These are phyloP conservation scores for Phytopythium montanum DNA, from an alignment of 352 stramenopile genomes.

Conservation along the genomic window DNA sequence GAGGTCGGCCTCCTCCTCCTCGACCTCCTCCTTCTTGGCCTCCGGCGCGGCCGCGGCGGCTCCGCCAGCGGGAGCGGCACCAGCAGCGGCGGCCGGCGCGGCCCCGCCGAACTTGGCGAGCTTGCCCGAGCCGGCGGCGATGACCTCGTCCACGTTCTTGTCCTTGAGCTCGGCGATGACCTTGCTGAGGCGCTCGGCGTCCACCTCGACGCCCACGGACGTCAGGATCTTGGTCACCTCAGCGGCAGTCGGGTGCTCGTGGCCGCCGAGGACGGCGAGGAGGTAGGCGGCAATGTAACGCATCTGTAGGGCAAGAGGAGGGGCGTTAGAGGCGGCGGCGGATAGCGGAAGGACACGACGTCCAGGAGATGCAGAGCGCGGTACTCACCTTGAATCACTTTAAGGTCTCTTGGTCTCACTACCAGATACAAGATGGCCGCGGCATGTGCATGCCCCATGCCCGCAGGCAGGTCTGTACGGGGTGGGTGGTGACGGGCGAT, in stretches of 20 bases:
- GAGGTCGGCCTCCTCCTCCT: slow-evolving; percentile 85
- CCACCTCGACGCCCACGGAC: slow-evolving; percentile 87
- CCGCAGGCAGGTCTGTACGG: too few relatives aligned
- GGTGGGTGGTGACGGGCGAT: too few relatives aligned
- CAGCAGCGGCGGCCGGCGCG: slow-evolving; percentile 43
- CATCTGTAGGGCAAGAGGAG: slow-evolving; percentile 61
- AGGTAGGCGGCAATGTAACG: slow-evolving; percentile 97
- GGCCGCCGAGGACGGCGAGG: slow-evolving; percentile 93
- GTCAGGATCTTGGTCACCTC: slow-evolving; percentile 92
- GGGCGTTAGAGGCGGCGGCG: background rate
- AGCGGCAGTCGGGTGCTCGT: slow-evolving; percentile 81
- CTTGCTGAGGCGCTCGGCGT: slow-evolving; percentile 64
- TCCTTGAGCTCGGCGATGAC: slow-evolving; percentile 78
- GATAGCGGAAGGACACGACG: background rate
- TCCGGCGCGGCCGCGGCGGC: slow-evolving; percentile 46
- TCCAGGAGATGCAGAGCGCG: slow-evolving; percentile 6
- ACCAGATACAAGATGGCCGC: slow-evolving; percentile 88
- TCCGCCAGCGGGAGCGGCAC: slow-evolving; percentile 41
- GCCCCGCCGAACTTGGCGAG: slow-evolving; percentile 77
- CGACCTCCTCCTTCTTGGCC: slow-evolving; percentile 77
- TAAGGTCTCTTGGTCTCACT: slow-evolving; percentile 83
- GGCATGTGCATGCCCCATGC: too few relatives aligned
- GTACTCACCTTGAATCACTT: slow-evolving; percentile 94
- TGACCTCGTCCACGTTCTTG: slow-evolving; percentile 83
- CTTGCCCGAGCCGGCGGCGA: slow-evolving; percentile 77